Percentiles rank a stretch among this genome's conserved stretches.
These are phyloP conservation scores for Penicillium sp. DNA, from an alignment of 2,329 filamentous ascomycete genomes.

Conservation along the genomic window DNA sequence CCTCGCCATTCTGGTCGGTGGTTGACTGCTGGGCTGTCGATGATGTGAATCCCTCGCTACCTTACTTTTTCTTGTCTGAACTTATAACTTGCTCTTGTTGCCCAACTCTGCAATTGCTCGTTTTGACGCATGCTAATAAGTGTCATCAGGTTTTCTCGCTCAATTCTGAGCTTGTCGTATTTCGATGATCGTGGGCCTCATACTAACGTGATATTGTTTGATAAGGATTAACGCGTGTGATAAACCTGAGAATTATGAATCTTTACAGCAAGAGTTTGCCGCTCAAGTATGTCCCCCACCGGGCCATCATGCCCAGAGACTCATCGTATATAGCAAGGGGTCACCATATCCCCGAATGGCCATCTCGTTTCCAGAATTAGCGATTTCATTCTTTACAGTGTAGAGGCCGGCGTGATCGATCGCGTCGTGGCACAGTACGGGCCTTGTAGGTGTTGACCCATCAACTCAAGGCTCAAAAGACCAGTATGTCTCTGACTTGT, in stretches of 20 bases:
- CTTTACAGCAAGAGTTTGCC: slow-evolving; percentile 74
- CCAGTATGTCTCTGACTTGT: slow-evolving; percentile 26
- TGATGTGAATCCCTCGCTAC: slow-evolving; percentile 99
- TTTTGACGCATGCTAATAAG: slow-evolving; percentile 24
- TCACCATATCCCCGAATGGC: slow-evolving; percentile 90
- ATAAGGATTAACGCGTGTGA: slow-evolving; percentile 92
- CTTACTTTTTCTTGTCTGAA: slow-evolving; percentile 87
- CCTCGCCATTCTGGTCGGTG: slow-evolving; percentile 72
- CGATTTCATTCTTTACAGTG: slow-evolving; percentile 98
- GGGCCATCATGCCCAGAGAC: slow-evolving; percentile 35
- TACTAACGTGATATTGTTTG: slow-evolving; percentile 27
- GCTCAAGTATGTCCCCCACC: slow-evolving; percentile 69
- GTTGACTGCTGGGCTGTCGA: slow-evolving; percentile 65
- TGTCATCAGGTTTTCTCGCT: slow-evolving; percentile 18
- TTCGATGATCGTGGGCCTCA: neutral
- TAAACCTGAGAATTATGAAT: slow-evolving; percentile 80
- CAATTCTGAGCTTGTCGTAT: slow-evolving; percentile 6
- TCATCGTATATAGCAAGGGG: slow-evolving; percentile 63
- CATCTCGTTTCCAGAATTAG: slow-evolving; percentile 92
- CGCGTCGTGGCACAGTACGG: slow-evolving; percentile 83
- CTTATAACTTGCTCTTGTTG: slow-evolving; percentile 13
- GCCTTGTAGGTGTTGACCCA: slow-evolving; percentile 66
- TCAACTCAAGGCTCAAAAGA: slow-evolving; percentile 4
- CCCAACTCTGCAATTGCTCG: slow-evolving; percentile 11
- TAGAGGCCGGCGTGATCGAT: slow-evolving; percentile 89